These are phyloP conservation scores for Komagataella pastoris DNA, from an alignment of 805 yeast genomes.

Conservation along the genomic window DNA sequence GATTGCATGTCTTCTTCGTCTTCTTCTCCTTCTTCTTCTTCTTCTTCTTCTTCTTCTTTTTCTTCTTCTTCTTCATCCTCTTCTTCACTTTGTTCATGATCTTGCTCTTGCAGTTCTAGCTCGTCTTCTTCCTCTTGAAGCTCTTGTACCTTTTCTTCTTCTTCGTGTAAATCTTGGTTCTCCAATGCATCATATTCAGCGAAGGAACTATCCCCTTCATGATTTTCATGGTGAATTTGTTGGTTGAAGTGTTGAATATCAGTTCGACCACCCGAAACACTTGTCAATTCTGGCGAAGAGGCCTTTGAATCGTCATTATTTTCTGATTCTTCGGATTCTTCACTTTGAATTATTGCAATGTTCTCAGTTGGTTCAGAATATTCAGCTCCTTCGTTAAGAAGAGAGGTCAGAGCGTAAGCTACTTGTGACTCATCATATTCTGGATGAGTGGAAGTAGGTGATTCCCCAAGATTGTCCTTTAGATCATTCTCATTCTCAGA, in stretches of 20 bases:
- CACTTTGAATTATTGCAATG: background rate
- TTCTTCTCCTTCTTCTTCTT: constrained; percentile 11
- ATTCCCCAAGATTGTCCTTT: background rate
- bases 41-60: constrained; percentile 12
- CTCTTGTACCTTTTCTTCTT: constrained; percentile 6
- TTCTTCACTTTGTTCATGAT: constrained; percentile 7
- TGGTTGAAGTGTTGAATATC: too few species aligned
- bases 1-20: constrained; percentile 4
- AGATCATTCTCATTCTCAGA: background rate
- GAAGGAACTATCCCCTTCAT: background rate
- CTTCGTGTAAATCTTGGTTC: constrained; percentile 3
- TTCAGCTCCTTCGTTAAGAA: background rate
- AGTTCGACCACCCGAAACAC: background rate
- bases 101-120: constrained; percentile 2
- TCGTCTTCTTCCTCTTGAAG: constrained; percentile 7
- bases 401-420: background rate
- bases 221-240: background rate
- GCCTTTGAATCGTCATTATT: background rate
- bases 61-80: constrained; percentile 14
- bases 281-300: background rate
- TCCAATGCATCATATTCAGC: background rate
- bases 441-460: background rate
- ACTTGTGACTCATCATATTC: background rate
- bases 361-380: background rate
- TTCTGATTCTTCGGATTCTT: background rate